Evolutionary conservation across 2,329 filamentous ascomycete genomes (phyloP).

Genomic region (Phialocephala sp.): DNA sequence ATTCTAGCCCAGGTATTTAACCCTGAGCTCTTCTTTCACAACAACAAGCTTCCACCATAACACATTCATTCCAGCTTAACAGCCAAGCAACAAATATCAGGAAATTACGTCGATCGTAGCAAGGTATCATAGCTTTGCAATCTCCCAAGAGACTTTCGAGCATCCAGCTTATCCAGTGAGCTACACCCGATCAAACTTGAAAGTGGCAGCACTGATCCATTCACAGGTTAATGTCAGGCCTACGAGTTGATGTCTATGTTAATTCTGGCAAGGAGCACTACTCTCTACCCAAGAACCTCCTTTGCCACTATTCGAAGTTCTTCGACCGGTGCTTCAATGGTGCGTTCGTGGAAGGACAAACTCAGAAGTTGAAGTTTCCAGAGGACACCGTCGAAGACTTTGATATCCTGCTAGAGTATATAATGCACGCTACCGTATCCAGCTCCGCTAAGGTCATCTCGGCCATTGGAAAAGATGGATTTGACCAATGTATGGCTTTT

Average conservation of each 20-base stretch:
- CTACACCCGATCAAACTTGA: not conserved
- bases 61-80: too few species aligned
- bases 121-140: not conserved
- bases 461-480: not conserved
- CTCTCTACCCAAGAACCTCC: not conserved
- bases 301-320: not conserved
- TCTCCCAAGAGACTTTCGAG: not conserved
- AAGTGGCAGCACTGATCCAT: not conserved
- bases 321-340: constrained; percentile 1
- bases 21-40: too few species aligned
- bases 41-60: too few species aligned
- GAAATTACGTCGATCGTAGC: not conserved
- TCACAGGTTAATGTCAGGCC: not conserved
- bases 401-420: not conserved
- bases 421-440: not conserved
- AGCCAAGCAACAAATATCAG: too few species aligned
- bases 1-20: too few species aligned
- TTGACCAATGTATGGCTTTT: not conserved
- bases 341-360: not conserved
- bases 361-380: not conserved
- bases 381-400: not conserved
- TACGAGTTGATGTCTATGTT: not conserved
- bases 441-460: not conserved
- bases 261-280: not conserved
- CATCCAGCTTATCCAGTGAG: not conserved